Conservation (phyloP, 164 flowering plant genomes). For the Aristolochia contorta region DNA sequence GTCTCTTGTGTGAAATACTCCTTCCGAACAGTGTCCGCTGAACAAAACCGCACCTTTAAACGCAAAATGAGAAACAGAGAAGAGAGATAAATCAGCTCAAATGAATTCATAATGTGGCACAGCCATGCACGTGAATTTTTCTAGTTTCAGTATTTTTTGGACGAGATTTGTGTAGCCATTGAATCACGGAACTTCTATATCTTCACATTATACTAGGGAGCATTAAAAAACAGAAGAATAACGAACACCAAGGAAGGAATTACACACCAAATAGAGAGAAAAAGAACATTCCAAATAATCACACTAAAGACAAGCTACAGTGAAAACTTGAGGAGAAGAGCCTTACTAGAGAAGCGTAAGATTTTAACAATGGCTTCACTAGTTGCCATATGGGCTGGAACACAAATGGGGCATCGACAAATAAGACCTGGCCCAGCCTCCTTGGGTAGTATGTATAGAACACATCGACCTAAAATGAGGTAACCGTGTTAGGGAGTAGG, state of each 20-base stretch:
- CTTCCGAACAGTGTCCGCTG: constrained; percentile 43
- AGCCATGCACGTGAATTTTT: too few relatives aligned
- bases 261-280: too few relatives aligned
- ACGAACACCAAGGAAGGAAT: too few relatives aligned
- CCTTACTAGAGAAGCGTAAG: constrained; percentile 79
- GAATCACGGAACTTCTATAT: too few relatives aligned
- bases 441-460: constrained; percentile 78
- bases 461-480: constrained; percentile 63
- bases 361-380: constrained; percentile 60
- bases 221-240: too few relatives aligned
- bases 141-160: too few relatives aligned
- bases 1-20: constrained; percentile 78
- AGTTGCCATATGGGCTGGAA: constrained; percentile 82
- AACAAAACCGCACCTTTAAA: constrained; percentile 36
- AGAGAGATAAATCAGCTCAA: background rate
- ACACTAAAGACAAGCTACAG: too few relatives aligned
- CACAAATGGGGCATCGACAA: constrained; percentile 80
- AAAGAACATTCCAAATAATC: too few relatives aligned
- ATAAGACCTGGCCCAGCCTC: constrained; percentile 69
- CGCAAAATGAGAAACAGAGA: background rate
- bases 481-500: too few relatives aligned
- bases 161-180: too few relatives aligned
- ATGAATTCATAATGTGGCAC: too few relatives aligned
- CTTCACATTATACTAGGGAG: too few relatives aligned
- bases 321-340: background rate